A percentile compares a stretch with the other conserved stretches of the same genome.
These are phyloP conservation scores for Fusarium continuum DNA, from an alignment of 2,329 filamentous ascomycete genomes.

Conservation along the genomic window DNA sequence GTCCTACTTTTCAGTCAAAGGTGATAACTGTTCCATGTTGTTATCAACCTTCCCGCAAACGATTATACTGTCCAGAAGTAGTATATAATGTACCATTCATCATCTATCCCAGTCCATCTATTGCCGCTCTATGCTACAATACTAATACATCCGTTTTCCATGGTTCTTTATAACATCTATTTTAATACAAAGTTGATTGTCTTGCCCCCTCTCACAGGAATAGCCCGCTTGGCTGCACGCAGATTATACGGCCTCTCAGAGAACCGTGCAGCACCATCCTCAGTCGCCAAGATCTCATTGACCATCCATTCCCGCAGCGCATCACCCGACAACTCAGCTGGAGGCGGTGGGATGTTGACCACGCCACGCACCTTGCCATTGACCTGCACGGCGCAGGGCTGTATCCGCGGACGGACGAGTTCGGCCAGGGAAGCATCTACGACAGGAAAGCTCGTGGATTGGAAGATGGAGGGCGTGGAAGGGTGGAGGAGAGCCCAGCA, in stretches of 20 bases:
- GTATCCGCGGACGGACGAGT: conserved; percentile 59
- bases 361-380: conserved; percentile 81
- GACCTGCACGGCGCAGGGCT: conserved; percentile 75
- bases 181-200: conserved; percentile 77
- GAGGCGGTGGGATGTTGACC: conserved; percentile 67
- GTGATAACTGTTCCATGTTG: too few species aligned
- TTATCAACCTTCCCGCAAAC: not conserved
- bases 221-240: conserved; percentile 66
- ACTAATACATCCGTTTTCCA: conserved; percentile 5
- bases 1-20: too few species aligned
- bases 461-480: conserved; percentile 52
- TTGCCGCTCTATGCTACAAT: conserved; percentile 20
- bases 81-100: not conserved
- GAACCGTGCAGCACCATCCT: conserved; percentile 67
- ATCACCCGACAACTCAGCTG: conserved; percentile 52
- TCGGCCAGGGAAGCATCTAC: conserved; percentile 59
- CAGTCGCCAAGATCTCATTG: conserved; percentile 66
- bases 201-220: conserved; percentile 73
- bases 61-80: not conserved
- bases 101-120: conserved; percentile 10
- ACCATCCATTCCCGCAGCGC: conserved; percentile 69
- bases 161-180: not conserved
- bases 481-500: conserved; percentile 72
- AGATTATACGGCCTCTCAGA: conserved; percentile 57
- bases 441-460: conserved; percentile 66